Evolutionary conservation across 768 basidiomycete genomes (phyloP), one percentile per base, ranked within the genome.

Genomic region (Lactarius vividus): DNA sequence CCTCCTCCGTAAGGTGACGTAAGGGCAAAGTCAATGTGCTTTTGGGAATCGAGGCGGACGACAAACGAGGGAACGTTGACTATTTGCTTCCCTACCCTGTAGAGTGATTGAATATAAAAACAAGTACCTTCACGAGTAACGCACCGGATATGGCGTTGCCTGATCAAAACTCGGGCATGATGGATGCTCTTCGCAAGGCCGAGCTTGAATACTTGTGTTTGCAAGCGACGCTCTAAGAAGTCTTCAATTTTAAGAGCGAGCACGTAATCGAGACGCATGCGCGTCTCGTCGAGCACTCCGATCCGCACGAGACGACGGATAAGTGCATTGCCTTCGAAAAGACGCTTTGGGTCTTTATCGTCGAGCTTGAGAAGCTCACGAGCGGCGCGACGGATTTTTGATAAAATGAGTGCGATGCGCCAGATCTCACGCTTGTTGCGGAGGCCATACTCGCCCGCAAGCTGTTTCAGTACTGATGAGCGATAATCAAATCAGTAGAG

Each of bases 181-280:
- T 99, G 97, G 73, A 99, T 97, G 74, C 86, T 88, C 88, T 98
- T 98, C 65, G 97, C 97, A 70, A 99, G 85, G 71, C 96, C 96
- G 72, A 85, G 88, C 87, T 98, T 98, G 91, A 98, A 99, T 74
- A 99, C 97, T 83, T 98, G 97, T 46, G 97, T 99, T 82, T 99
- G 97, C 76, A 99, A 81, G 73, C 97, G 83, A 74, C 97, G 86
- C 85, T 99, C 97, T 90, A 99, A 91, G 90, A 99, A 99, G 81
- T 99, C 97, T 80, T 99, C 97, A 73, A 98, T 88, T 84, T 98
- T 98, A 73, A 98, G 83, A 61, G 96, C 97, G 79, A 99, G 84
- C 84, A 98, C 97, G 89, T 99, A 99, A 91, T 99, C 97, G 81
- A 99, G 92, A 79, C 96, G 88, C 97, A 99, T 98, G 79, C 96